Evolutionary conservation across 2,329 filamentous ascomycete species (phyloP).

Genomic region (Nothophaeocryptopus gaeumannii): DNA sequence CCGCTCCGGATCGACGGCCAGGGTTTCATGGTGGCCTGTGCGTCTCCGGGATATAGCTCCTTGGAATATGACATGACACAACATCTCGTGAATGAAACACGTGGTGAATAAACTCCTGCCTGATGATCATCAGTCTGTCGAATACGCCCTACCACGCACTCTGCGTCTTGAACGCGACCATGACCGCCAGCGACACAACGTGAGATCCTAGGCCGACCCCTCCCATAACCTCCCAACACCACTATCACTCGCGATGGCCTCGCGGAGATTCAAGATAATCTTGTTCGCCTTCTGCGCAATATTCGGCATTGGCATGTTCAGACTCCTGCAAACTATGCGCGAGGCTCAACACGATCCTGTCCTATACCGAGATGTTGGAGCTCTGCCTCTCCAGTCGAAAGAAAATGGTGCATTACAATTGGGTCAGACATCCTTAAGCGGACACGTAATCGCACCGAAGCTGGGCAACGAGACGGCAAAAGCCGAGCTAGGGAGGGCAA

Average conservation of each 20-base stretch:
- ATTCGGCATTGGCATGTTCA: constrained; percentile 47
- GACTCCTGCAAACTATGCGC: constrained; percentile 10
- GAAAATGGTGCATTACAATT: constrained; percentile 5
- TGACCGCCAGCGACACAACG: not conserved
- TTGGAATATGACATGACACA: too few relatives aligned
- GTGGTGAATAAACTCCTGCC: too few relatives aligned
- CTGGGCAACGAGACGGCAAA: constrained; percentile 80
- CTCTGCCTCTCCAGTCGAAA: not conserved
- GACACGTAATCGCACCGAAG: constrained; percentile 71
- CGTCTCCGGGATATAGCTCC: too few relatives aligned
- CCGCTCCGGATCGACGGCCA: too few relatives aligned
- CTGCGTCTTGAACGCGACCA: too few relatives aligned
- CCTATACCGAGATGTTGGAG: too few relatives aligned
- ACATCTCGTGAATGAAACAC: too few relatives aligned
- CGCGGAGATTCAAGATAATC: constrained; percentile 10
- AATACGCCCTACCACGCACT: too few relatives aligned
- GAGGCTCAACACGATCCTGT: not conserved
- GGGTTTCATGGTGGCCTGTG: too few relatives aligned
- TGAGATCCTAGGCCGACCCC: not conserved
- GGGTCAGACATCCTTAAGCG: constrained; percentile 12
- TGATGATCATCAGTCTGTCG: too few relatives aligned
- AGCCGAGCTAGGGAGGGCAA: constrained; percentile 62
- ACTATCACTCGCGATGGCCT: constrained; percentile 2
- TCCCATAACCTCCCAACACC: too few relatives aligned
- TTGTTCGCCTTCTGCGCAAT: constrained; percentile 13